Evolutionary conservation across 306 rosid species (phyloP).

Genomic region (Trichosanthes cucumerina): DNA sequence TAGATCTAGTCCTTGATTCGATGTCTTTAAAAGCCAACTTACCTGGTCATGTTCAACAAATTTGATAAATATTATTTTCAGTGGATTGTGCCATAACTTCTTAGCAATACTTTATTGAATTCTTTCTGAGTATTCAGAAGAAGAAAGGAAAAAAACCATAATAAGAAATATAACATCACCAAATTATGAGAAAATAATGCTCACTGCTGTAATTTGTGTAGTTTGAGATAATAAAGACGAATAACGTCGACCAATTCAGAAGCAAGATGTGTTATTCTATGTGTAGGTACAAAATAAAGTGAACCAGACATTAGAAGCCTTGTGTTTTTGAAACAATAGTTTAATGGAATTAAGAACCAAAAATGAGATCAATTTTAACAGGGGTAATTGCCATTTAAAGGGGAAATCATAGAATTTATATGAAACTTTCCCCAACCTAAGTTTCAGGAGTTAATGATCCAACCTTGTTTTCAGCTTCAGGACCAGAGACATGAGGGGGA

Average conservation of each 20-base stretch:
- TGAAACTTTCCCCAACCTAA: neutral
- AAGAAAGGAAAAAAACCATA: neutral
- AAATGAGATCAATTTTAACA: neutral
- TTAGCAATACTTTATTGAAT: neutral
- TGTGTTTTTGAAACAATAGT: neutral
- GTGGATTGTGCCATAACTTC: neutral
- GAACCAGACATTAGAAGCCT: neutral
- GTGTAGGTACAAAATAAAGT: neutral
- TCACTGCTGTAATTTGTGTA: neutral
- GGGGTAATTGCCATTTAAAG: neutral
- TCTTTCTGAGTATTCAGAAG: slow-evolving; percentile 5
- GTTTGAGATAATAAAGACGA: neutral
- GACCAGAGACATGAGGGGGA: neutral
- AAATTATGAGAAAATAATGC: neutral
- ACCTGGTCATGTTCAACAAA: neutral
- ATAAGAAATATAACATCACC: neutral
- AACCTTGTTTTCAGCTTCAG: slow-evolving; percentile 8
- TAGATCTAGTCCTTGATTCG: neutral
- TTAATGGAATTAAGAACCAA: neutral
- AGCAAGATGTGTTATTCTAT: neutral
- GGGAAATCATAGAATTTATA: neutral
- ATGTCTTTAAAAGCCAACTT: neutral
- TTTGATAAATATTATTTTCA: neutral
- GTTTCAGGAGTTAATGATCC: neutral
- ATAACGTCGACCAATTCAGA: neutral